Percentiles rank a stretch among this genome's conserved stretches.
Conservation (phyloP, 208 protist species). For the Crithidia acanthocephali region DNA sequence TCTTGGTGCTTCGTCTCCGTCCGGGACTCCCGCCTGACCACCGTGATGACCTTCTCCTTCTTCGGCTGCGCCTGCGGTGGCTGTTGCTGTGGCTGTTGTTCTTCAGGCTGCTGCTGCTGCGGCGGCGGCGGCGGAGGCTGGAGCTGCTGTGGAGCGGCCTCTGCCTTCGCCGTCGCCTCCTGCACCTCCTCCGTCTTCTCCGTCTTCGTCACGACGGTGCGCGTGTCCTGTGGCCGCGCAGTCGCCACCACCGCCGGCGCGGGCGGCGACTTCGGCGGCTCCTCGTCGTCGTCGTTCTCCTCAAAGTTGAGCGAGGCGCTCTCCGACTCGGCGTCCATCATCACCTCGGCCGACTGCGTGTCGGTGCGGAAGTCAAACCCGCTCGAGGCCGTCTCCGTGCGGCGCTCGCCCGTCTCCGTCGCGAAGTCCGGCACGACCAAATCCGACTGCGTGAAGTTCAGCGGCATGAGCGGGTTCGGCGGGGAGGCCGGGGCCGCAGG, state of each 20-base stretch:
- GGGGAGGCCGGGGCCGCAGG: neutral
- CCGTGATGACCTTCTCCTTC: neutral
- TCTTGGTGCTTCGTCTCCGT: neutral
- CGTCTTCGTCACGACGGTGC: neutral
- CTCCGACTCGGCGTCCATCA: neutral
- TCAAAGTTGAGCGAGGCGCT: constrained; percentile 7
- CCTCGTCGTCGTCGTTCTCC: neutral
- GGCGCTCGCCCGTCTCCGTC: constrained; percentile 15
- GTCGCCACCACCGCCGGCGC: neutral
- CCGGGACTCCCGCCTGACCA: neutral
- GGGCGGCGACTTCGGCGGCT: neutral
- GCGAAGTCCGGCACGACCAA: constrained; percentile 7
- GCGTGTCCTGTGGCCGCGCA: neutral
- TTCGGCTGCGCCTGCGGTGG: neutral
- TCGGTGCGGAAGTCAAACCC: constrained; percentile 16
- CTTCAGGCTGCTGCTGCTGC: neutral
- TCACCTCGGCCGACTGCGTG: constrained; percentile 14
- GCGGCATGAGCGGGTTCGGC: constrained; percentile 3
- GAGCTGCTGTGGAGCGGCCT: neutral
- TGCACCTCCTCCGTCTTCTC: neutral
- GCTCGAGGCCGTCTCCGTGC: constrained; percentile 15
- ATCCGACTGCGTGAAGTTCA: constrained; percentile 1
- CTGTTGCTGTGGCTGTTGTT: neutral
- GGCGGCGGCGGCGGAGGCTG: neutral
- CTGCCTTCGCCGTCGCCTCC: neutral